Evolutionary conservation across 805 yeast species (phyloP), one percentile per base, ranked within the genome.

Genomic region (Starmerella gropengiesseri): DNA sequence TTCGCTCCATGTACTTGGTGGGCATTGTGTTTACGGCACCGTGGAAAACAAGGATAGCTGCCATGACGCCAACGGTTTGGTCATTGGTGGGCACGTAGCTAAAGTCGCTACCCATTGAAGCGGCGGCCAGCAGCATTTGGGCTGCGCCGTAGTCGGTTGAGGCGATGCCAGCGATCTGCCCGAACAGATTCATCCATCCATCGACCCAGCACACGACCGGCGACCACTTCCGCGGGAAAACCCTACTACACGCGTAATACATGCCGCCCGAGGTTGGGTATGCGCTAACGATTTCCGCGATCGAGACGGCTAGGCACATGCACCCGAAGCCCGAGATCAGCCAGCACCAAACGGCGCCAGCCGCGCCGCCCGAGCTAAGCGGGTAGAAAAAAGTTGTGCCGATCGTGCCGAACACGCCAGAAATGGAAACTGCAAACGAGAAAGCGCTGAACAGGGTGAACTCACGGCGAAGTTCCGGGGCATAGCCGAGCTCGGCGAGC

Each of bases 251-350:
- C 9, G 85, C 82, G 52, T 78, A 75, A 55, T 77, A 81, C 34
- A 79, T 61, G 13, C 87, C 87, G 39, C 87, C 87, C 13, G 81
- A 72, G 1, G 87, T 79, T 23, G 89, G 87, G 48, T 77, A 71
- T 1, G 85, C 73, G 31, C 78, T 70, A 1, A 79, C 82, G 47
- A 78, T 59, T 52, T 78, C 81, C 2, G 83, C 70, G 74, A 81
- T 75, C n/a, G 78, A 46, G 6, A 71, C 62, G 41, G 80, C 80
- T 36, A 73, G 69, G 46, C 67, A 63, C 48, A 75, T 59, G 46
- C 78, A 71, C 38, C 77, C 76, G 31, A 67, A 37, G 12, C 74
- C 70, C 37, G 76, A 70, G 22, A 70, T 64, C 41, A 73, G 61
- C 80, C 81, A 75, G 43, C 75, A 73, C 80, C 81, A 75, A 7